These are phyloP conservation scores for Elsinoe ampelina DNA, from an alignment of 2,329 filamentous ascomycete genomes.

Conservation along the genomic window DNA sequence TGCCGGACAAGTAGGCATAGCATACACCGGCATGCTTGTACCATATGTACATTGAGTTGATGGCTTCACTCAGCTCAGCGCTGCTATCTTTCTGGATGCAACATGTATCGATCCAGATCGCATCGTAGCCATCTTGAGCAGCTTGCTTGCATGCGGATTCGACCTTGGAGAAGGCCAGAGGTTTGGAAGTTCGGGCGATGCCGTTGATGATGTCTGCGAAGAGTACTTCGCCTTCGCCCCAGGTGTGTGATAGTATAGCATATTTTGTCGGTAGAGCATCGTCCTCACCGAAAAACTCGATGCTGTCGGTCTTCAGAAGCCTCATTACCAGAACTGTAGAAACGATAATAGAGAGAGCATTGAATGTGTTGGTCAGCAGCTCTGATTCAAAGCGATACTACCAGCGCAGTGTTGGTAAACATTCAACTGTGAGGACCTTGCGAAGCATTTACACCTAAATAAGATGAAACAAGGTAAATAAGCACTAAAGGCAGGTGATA, in stretches of 20 bases:
- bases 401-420: too few species aligned
- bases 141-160: slow-evolving; percentile 18
- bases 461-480: not conserved
- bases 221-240: slow-evolving; percentile 25
- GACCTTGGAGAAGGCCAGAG: slow-evolving; percentile 20
- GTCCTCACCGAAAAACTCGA: not conserved
- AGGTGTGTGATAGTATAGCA: slow-evolving; percentile 29
- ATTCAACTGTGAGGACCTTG: too few species aligned
- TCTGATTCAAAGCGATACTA: too few species aligned
- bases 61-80: slow-evolving; percentile 18
- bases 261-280: slow-evolving; percentile 17
- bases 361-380: not conserved
- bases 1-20: slow-evolving; percentile 18
- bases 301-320: not conserved
- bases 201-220: slow-evolving; percentile 21
- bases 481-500: not conserved
- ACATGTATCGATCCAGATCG: slow-evolving; percentile 21
- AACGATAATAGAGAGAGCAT: too few species aligned
- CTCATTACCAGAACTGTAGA: not conserved
- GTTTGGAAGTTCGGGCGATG: not conserved
- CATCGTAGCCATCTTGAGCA: slow-evolving; percentile 15
- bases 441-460: too few species aligned
- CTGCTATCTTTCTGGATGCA: slow-evolving; percentile 20
- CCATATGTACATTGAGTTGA: slow-evolving; percentile 21
- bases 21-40: slow-evolving; percentile 17